A percentile compares a stretch with the other conserved stretches of the same genome.
Conservation (phyloP, 2,329 filamentous ascomycete species). For the Ophiocordyceps camponoti-leonardi region DNA sequence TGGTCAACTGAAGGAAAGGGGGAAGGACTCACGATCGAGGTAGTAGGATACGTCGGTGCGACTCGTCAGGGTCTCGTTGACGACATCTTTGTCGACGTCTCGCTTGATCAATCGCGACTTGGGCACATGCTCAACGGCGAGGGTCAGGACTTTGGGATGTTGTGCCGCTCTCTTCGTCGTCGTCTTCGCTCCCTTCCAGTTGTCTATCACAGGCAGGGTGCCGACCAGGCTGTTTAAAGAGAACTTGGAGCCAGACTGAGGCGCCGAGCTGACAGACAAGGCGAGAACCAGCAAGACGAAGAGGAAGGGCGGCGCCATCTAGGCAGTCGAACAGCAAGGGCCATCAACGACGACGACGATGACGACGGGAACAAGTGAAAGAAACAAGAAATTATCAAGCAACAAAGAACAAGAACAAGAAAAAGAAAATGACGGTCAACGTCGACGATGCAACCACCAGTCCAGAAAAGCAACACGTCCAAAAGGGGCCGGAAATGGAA, state of each 20-base stretch:
- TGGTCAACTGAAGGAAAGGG: background rate
- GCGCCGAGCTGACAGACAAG: background rate
- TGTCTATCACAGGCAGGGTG: background rate
- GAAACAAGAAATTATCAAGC: too few relatives aligned
- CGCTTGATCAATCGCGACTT: background rate
- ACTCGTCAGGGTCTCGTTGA: background rate
- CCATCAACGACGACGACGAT: background rate
- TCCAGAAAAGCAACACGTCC: too few relatives aligned
- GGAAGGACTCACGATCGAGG: background rate
- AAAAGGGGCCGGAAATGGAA: too few relatives aligned
- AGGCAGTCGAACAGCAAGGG: background rate
- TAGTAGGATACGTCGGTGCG: background rate
- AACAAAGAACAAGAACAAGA: background rate
- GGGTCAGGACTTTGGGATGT: background rate
- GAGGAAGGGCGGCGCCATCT: background rate
- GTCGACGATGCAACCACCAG: too few relatives aligned
- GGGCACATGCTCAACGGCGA: background rate
- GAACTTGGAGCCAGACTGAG: background rate
- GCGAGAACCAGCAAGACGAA: background rate
- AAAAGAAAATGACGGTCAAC: background rate
- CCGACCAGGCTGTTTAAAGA: background rate
- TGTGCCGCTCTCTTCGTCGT: background rate
- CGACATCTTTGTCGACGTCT: background rate
- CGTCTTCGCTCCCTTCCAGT: background rate
- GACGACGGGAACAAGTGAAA: background rate